Conservation (phyloP, 345 rosid genomes). For the Ailanthus altissimus region DNA sequence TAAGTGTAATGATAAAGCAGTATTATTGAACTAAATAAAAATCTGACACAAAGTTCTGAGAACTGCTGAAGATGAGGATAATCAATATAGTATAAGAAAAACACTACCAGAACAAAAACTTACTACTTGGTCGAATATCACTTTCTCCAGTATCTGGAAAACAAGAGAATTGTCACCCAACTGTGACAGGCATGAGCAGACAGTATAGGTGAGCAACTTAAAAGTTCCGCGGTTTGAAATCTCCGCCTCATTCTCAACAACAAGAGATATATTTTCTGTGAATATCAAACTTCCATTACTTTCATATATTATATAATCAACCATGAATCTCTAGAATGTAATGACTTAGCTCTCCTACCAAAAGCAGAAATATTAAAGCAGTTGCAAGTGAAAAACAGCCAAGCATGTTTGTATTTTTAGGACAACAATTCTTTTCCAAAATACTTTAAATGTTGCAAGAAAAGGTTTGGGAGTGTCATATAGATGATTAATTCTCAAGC, state of each 20-base stretch:
- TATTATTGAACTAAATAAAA: background rate
- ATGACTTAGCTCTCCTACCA: background rate
- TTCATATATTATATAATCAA: conserved; percentile 20
- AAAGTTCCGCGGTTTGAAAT: conserved; percentile 44
- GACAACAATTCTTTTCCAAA: too few relatives aligned
- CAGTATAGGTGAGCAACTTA: conserved; percentile 42
- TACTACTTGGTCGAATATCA: conserved; percentile 58
- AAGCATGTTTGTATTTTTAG: background rate
- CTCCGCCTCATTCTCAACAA: conserved; percentile 26
- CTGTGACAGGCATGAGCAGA: conserved; percentile 55
- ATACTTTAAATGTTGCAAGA: background rate
- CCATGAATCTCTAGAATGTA: background rate
- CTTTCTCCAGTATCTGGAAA: conserved; percentile 56
- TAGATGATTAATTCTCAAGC: background rate
- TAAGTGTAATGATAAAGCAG: background rate
- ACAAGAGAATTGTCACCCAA: conserved; percentile 71
- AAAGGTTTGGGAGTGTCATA: background rate
- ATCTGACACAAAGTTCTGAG: background rate
- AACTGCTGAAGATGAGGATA: background rate
- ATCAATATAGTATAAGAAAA: conserved; percentile 4
- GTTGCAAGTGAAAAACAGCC: background rate
- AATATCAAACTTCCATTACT: conserved; percentile 18
- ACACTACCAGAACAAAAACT: conserved; percentile 29
- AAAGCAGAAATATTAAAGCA: background rate
- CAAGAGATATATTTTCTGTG: conserved; percentile 47